These are phyloP conservation scores for Leucosporidium yakuticum DNA, from an alignment of 768 basidiomycete genomes.

Conservation along the genomic window DNA sequence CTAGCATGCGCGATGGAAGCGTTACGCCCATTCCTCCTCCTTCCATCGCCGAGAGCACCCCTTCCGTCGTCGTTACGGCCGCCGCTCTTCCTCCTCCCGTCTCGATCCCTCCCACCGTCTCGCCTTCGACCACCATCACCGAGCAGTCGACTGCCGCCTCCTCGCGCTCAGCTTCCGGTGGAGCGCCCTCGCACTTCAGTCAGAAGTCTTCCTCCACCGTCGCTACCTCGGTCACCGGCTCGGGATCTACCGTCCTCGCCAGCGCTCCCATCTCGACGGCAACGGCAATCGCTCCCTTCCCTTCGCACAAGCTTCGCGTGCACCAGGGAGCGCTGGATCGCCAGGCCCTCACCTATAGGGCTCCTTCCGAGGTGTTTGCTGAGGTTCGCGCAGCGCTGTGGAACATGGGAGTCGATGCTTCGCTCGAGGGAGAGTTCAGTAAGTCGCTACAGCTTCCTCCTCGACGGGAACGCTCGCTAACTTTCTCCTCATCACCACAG, in stretches of 20 bases:
- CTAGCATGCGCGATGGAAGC: not conserved
- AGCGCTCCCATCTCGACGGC: not conserved
- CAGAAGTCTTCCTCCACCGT: conserved; percentile 9
- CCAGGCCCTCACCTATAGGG: conserved; percentile 72
- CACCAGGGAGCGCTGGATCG: conserved; percentile 92
- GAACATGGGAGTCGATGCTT: conserved; percentile 84
- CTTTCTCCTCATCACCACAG: not conserved
- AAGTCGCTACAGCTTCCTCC: not conserved
- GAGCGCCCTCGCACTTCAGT: conserved; percentile 16
- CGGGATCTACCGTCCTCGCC: not conserved
- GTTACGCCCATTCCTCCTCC: conserved; percentile 34
- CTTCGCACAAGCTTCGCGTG: conserved; percentile 52
- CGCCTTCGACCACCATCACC: not conserved
- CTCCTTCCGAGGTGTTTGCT: conserved; percentile 80
- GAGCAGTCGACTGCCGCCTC: conserved; percentile 6
- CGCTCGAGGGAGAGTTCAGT: conserved; percentile 84
- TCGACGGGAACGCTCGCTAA: not conserved
- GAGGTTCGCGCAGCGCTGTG: conserved; percentile 73
- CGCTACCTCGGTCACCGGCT: conserved; percentile 18
- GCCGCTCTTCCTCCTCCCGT: conserved; percentile 6
- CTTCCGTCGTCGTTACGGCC: conserved; percentile 34
- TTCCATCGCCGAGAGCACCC: conserved; percentile 10
- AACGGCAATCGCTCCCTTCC: not conserved
- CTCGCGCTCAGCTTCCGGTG: conserved; percentile 20
- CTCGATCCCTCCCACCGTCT: conserved; percentile 12